A percentile compares a stretch with the other conserved stretches of the same genome.
phyloP scores from a whole-genome alignment of 805 yeast species.

The Priceomyces fermenticarens region DNA sequence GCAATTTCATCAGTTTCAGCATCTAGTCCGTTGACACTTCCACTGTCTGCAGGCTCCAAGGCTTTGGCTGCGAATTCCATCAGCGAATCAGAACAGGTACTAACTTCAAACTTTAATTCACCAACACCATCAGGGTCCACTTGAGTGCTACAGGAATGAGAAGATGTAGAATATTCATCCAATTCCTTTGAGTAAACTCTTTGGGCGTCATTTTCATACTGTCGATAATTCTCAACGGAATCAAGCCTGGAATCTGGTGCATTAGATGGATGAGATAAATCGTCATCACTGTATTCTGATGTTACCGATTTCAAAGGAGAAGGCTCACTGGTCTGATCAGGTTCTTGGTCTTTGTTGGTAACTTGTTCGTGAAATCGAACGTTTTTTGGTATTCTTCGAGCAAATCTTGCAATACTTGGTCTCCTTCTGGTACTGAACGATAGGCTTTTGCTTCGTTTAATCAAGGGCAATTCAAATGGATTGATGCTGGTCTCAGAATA shows the following conservation, averaged over 20 bases:
- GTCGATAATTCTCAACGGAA: constrained; percentile 3
- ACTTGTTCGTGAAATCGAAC: constrained; percentile 9
- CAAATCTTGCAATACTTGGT: constrained; percentile 9
- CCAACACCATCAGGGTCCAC: too few relatives aligned
- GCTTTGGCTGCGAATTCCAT: too few relatives aligned
- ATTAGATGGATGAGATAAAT: not conserved
- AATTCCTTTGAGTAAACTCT: constrained; percentile 1
- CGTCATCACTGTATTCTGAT: constrained; percentile 8
- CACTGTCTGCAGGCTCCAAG: too few relatives aligned
- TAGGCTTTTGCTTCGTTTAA: constrained; percentile 15
- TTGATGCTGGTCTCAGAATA: constrained; percentile 17
- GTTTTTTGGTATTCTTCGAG: constrained; percentile 8
- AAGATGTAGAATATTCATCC: not conserved
- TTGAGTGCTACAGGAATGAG: not conserved
- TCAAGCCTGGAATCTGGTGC: not conserved
- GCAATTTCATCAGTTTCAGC: too few relatives aligned
- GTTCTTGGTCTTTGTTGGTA: not conserved
- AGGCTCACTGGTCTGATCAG: not conserved
- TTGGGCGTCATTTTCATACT: constrained; percentile 6
- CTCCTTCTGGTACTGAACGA: constrained; percentile 9
- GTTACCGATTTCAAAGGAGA: constrained; percentile 8
- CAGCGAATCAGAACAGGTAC: too few relatives aligned
- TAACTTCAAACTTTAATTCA: too few relatives aligned
- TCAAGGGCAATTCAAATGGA: constrained; percentile 15
- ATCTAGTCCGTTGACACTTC: too few relatives aligned